A percentile compares a stretch with the other conserved stretches of the same genome.
These are phyloP conservation scores for Sporisorium graminicola DNA, from an alignment of 1,284 basidiomycete genomes.

Conservation along the genomic window DNA sequence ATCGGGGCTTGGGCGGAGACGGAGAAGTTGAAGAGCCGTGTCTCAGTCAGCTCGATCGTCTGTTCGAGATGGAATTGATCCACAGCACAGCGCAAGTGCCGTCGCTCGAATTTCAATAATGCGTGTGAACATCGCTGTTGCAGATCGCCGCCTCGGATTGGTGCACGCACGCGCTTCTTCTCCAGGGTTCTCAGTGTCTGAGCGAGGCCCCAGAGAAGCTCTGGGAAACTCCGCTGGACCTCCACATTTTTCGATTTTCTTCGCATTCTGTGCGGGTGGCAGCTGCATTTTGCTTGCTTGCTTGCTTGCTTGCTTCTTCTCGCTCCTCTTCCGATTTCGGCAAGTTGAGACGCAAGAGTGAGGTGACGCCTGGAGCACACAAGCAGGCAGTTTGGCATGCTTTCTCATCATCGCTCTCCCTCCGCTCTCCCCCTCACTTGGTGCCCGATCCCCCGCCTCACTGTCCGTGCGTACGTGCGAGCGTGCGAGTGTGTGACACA, in stretches of 20 bases:
- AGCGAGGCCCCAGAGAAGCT: background rate
- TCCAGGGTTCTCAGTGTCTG: background rate
- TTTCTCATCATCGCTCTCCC: background rate
- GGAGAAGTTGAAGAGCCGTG: background rate
- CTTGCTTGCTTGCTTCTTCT: background rate
- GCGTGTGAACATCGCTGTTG: background rate
- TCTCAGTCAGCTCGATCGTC: conserved; percentile 1
- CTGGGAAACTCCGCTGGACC: background rate
- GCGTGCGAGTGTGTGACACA: background rate
- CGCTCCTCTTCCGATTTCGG: background rate
- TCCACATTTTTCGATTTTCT: background rate
- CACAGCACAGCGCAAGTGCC: background rate
- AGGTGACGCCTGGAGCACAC: background rate
- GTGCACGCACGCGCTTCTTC: background rate
- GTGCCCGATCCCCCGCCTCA: background rate
- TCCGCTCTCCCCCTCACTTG: background rate
- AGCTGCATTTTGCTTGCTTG: background rate
- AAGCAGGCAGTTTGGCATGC: no score
- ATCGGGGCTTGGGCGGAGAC: background rate
- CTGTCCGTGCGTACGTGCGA: background rate
- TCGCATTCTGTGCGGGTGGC: background rate
- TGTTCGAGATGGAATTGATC: background rate
- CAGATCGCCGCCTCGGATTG: background rate
- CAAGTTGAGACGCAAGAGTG: background rate
- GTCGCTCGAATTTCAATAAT: background rate